Evolutionary conservation across 495 filamentous ascomycete species (phyloP), one percentile per base, ranked within the genome.

Genomic region (Aspergillus baeticus): DNA sequence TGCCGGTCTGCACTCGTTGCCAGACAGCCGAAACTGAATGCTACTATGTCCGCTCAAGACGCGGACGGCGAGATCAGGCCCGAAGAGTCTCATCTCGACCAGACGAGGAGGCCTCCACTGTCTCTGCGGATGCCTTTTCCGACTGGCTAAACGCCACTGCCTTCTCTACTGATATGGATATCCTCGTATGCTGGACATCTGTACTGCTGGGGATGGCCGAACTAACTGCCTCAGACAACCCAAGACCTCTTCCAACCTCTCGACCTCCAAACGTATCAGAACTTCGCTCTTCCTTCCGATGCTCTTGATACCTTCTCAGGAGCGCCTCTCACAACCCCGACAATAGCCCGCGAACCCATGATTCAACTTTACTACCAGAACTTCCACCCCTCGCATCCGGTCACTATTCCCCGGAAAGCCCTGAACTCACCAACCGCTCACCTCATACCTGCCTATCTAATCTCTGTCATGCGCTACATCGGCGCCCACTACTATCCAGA

Each of bases 341-440:
- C 59, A 1, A 37, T 68, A 10, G 63, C 70, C 6, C 65, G 63
- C 17, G 69, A 75, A 39, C 68, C 68, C 35, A 64, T 79, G 31
- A 60, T 79, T 23, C 74, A 79, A 47, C 66, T 82, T 10, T 87
- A 81, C 62, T 87, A 82, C 66, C 67, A 74, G 39, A 80, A 83
- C 69, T 92, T 92, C 63, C 83, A 90, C 59, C 75, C 76, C 3
- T 78, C 82, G 3, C 89, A 93, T 63, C 89, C 89, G 0, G 81
- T 90, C 58, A 68, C 83, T 5, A 61, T 84, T 1, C 83, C 83
- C 4, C 70, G 71, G 23, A 57, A 67, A 36, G 70, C 69, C 48
- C 73, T 83, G 18, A 67, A 83, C 47, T 75, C 86, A 4, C 79
- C 69, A 1, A 46, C 62, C 3, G 20, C 23, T 14, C 31, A 56